Conservation (phyloP, 139 green algal species). For the Eudorina sp. region DNA sequence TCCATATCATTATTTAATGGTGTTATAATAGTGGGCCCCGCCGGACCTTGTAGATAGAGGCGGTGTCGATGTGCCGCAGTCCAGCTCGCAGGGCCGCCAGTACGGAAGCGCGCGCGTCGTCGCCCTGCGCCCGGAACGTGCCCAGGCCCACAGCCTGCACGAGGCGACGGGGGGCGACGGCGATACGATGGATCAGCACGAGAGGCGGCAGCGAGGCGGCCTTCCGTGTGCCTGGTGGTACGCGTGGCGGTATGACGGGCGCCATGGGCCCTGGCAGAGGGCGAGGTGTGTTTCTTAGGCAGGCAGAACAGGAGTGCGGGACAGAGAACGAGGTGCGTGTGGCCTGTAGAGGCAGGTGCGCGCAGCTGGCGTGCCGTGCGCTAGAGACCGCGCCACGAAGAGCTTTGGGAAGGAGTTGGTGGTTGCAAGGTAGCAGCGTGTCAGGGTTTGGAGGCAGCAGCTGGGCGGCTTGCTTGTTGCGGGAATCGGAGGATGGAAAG, state of each 20-base stretch:
- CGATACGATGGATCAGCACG: background rate
- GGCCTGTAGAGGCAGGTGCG: too few species aligned
- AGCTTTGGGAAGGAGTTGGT: too few species aligned
- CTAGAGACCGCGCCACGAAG: too few species aligned
- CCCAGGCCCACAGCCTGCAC: constrained; percentile 68
- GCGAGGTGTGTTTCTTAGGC: background rate
- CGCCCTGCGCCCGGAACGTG: constrained; percentile 70
- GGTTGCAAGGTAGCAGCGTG: background rate
- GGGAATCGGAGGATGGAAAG: background rate
- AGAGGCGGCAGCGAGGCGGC: background rate
- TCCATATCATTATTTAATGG: too few species aligned
- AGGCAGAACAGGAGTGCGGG: background rate
- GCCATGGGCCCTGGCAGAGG: background rate
- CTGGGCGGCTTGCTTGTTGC: background rate
- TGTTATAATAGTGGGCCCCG: too few species aligned
- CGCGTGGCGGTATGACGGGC: background rate
- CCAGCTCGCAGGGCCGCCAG: constrained; percentile 61
- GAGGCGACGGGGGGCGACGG: background rate
- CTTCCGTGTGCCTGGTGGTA: background rate
- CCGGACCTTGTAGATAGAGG: constrained; percentile 77
- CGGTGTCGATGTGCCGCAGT: constrained; percentile 84
- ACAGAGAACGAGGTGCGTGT: background rate
- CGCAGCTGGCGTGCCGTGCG: too few species aligned
- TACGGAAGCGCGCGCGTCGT: constrained; percentile 59
- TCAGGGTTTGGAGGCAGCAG: background rate